Evolutionary conservation across 2,329 filamentous ascomycete species (phyloP), one percentile per base, ranked within the genome.

Genomic region (Cryphonectria nitschkei): DNA sequence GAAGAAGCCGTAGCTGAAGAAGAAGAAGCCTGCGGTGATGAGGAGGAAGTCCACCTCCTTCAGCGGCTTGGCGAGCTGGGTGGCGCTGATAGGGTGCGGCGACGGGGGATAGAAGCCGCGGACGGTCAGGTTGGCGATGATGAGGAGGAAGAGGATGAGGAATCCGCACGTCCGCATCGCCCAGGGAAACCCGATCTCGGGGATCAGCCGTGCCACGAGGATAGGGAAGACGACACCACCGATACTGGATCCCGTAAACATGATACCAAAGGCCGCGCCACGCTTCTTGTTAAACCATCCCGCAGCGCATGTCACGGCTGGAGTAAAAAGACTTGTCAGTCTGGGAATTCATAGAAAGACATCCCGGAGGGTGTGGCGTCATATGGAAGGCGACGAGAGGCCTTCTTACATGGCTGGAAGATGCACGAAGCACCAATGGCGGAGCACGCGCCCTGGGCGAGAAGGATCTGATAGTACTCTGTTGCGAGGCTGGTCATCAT

Each of bases 401-500:
- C 22, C 56, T 22, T 46, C 56, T 43, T 60, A 37, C 62, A 65
- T 19, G 70, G 67, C 19, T 68, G 60, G 65, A 72, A 74, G 34
- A 74, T 56, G 26, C 41, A 29, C 8, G 68, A 37, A 32, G 68
- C 69, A 37, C 74, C 74, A 32, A 74, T 69, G 32, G 72, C 67
- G 32, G 67, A 70, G 52, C 72, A 73, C 1, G 74, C 39, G 13
- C 72, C 68, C 68, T 75, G 74, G 4, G 73, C 67, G 8, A 75
- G 74, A 37, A 75, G 58, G 63, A 74, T 60, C 52, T 75, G 74
- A 54, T 74, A 75, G 67, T 74, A 75, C n/a, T 67, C 43, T 13
- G 67, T 71, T 32, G 65, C 72, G 26, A 88, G 76, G 32, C 81
- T 83, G 0, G 84, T 81, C 85, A 88, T 87, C 84, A 89, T 88